These are phyloP conservation scores for Galerina marginata DNA, from an alignment of 768 basidiomycete species.

Conservation along the genomic window DNA sequence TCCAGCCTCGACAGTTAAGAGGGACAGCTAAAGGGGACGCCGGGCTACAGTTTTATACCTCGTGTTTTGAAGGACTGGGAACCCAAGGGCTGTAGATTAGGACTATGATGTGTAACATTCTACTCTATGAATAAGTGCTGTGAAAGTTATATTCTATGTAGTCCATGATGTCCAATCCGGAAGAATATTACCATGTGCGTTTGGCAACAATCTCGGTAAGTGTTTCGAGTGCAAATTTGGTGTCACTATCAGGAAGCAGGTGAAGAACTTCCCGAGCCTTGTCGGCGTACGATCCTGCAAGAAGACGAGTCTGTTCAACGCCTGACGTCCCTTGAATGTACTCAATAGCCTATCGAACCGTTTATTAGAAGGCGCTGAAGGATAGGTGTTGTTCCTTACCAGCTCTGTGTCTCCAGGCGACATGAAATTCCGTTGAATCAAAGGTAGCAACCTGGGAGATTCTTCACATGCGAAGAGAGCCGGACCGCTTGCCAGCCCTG, in stretches of 20 bases:
- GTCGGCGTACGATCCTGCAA: conserved; percentile 77
- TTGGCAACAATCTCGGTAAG: conserved; percentile 73
- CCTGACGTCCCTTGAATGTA: conserved; percentile 75
- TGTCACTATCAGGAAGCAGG: conserved; percentile 80
- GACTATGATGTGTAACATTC: conserved; percentile 2
- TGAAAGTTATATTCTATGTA: conserved; percentile 17
- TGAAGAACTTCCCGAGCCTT: conserved; percentile 75
- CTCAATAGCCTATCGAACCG: conserved; percentile 59
- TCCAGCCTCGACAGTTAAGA: too few species aligned
- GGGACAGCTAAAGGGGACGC: too few species aligned
- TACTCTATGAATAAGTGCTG: conserved; percentile 22
- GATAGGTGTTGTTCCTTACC: conserved; percentile 46
- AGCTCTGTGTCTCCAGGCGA: conserved; percentile 79
- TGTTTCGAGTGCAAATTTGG: conserved; percentile 74
- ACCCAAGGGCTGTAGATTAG: conserved; percentile 13
- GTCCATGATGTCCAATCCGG: conserved; percentile 5
- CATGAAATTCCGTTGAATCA: conserved; percentile 82
- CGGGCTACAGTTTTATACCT: not conserved
- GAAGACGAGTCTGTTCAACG: conserved; percentile 75
- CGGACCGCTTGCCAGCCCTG: conserved; percentile 73
- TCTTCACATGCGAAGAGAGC: conserved; percentile 88
- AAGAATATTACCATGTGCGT: conserved; percentile 50
- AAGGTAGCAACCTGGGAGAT: conserved; percentile 71
- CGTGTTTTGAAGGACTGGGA: not conserved
- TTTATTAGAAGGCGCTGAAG: not conserved